These are phyloP conservation scores for Clarireedia paspali DNA, from an alignment of 2,329 filamentous ascomycete genomes.

Conservation along the genomic window DNA sequence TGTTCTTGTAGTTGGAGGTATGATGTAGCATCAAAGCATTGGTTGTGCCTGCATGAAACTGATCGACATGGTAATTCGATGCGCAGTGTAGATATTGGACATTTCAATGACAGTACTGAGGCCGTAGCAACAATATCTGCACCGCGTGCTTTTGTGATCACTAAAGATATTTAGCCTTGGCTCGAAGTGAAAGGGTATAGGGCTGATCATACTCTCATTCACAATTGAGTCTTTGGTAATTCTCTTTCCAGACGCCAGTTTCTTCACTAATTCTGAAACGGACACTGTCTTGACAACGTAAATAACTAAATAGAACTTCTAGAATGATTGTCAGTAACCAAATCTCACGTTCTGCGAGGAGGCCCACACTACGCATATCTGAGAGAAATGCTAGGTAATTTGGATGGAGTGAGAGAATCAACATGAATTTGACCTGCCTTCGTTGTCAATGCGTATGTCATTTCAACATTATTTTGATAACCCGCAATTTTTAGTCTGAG, in stretches of 20 bases:
- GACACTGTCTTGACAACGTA: conserved; percentile 69
- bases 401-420: conserved; percentile 9
- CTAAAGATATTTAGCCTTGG: conserved; percentile 37
- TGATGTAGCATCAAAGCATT: conserved; percentile 89
- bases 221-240: conserved; percentile 78
- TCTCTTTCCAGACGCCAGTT: conserved; percentile 57
- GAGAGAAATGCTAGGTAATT: conserved; percentile 14
- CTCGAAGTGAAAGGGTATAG: neutral
- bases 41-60: conserved; percentile 74
- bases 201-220: conserved; percentile 61
- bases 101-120: conserved; percentile 82
- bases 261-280: conserved; percentile 62
- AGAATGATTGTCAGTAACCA: conserved; percentile 8
- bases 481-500: conserved; percentile 59
- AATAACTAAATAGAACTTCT: conserved; percentile 67
- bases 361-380: conserved; percentile 1
- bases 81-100: conserved; percentile 79
- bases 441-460: conserved; percentile 86
- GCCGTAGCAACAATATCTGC: conserved; percentile 85
- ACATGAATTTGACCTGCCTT: conserved; percentile 53
- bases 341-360: neutral
- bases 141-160: conserved; percentile 74
- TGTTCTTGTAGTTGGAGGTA: conserved; percentile 94
- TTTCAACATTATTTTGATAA: conserved; percentile 70
- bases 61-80: conserved; percentile 76